These are phyloP conservation scores for Eucalyptus erythrocorys DNA, from an alignment of 345 rosid species.

Conservation along the genomic window DNA sequence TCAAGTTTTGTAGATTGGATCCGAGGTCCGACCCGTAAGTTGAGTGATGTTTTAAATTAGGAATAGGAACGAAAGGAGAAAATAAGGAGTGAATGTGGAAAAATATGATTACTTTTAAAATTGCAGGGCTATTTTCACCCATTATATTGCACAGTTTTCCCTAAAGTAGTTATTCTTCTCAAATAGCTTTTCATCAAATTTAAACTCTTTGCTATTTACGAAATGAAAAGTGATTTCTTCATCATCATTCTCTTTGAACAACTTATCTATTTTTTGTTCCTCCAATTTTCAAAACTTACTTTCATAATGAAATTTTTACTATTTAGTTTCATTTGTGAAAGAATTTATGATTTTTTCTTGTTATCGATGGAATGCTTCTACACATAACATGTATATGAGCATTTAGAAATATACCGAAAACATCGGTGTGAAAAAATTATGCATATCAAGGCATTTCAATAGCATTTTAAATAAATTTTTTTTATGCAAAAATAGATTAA, in stretches of 20 bases:
- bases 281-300: neutral
- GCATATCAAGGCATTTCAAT: fast-evolving
- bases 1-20: neutral
- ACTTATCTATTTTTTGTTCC: neutral
- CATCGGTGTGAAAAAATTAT: neutral
- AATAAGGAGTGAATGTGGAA: neutral
- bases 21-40: neutral
- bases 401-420: neutral
- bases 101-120: fast-evolving
- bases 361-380: neutral
- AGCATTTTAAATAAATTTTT: neutral
- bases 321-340: neutral
- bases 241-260: fast-evolving
- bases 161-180: fast-evolving
- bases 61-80: neutral
- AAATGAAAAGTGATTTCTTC: neutral
- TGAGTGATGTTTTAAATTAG: neutral
- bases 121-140: neutral
- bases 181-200: neutral
- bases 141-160: neutral
- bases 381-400: neutral
- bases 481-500: neutral
- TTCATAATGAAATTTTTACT: neutral
- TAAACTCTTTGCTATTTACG: neutral
- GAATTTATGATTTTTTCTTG: neutral